These are phyloP conservation scores for Fraxinus nigra DNA, from an alignment of 305 asterid genomes.

Conservation along the genomic window DNA sequence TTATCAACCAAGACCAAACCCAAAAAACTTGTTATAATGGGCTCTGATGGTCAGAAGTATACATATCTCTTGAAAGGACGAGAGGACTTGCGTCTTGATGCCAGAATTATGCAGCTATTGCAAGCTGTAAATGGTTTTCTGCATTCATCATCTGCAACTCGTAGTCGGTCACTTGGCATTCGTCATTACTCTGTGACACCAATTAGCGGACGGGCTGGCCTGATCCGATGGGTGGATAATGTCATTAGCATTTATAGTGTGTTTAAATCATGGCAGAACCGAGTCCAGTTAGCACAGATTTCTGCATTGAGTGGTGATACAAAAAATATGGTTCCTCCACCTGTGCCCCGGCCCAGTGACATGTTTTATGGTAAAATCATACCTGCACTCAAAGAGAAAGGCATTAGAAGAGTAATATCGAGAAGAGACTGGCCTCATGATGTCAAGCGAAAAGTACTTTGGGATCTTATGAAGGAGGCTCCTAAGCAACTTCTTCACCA, in stretches of 20 bases:
- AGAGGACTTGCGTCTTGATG: constrained; percentile 99
- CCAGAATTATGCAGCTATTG: constrained; percentile 97
- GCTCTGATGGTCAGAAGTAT: constrained; percentile 91
- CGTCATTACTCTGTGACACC: constrained; percentile 98
- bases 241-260: constrained; percentile 88
- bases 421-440: constrained; percentile 99
- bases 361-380: constrained; percentile 98
- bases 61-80: constrained; percentile 98
- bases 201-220: constrained; percentile 97
- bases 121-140: constrained; percentile 92
- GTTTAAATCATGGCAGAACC: constrained; percentile 95
- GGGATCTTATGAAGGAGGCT: constrained; percentile 92
- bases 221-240: constrained; percentile 98
- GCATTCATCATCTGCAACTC: constrained; percentile 70
- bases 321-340: constrained; percentile 61
- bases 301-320: constrained; percentile 59
- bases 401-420: constrained; percentile 94
- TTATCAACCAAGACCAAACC: constrained; percentile 98
- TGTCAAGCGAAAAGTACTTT: constrained; percentile 90
- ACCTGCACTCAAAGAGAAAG: constrained; percentile 99
- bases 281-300: constrained; percentile 74
- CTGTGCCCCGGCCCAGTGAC: constrained; percentile 98
- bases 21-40: constrained; percentile 75
- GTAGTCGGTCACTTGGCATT: constrained; percentile 70
- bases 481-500: constrained; percentile 96